Conservation (phyloP, 176 grass and related monocot species). For the Juncus inflexus region DNA sequence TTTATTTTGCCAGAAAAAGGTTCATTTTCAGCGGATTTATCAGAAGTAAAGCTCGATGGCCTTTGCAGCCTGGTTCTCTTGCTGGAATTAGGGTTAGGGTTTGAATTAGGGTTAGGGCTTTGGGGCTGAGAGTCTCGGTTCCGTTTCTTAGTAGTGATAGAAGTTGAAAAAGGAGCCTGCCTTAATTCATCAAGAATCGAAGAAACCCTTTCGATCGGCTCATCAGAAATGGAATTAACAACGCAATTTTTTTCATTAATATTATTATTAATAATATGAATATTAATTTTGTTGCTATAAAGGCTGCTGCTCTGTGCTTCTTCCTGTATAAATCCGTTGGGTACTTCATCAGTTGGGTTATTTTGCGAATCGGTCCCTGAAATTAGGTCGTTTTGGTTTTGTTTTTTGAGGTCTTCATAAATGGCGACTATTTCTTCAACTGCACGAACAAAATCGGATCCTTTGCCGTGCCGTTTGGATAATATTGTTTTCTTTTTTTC, state of each 20-base stretch:
- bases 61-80: slow-evolving; percentile 25
- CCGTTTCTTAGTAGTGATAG: slow-evolving; percentile 48
- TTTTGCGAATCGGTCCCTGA: background rate
- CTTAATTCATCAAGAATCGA: slow-evolving; percentile 66
- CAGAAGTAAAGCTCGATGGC: background rate
- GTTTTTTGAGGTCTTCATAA: slow-evolving; percentile 76
- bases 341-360: slow-evolving; percentile 12
- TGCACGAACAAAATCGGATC: slow-evolving; percentile 88
- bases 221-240: slow-evolving; percentile 44
- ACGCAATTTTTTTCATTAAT: slow-evolving; percentile 21
- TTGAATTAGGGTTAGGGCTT: slow-evolving; percentile 25
- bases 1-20: slow-evolving; percentile 8
- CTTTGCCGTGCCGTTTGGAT: slow-evolving; percentile 76
- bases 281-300: slow-evolving; percentile 9
- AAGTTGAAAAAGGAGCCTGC: slow-evolving; percentile 41
- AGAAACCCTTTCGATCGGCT: slow-evolving; percentile 50
- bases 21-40: slow-evolving; percentile 20
- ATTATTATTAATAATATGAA: background rate
- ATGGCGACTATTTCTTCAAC: slow-evolving; percentile 87
- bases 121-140: slow-evolving; percentile 30
- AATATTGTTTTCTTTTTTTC: slow-evolving; percentile 94
- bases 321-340: background rate
- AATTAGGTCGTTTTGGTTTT: slow-evolving; percentile 14
- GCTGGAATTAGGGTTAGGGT: slow-evolving; percentile 17
- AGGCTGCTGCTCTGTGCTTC: slow-evolving; percentile 13